Evolutionary conservation across 208 protist species (phyloP).

Genomic region (Acanthamoeba sp.): DNA sequence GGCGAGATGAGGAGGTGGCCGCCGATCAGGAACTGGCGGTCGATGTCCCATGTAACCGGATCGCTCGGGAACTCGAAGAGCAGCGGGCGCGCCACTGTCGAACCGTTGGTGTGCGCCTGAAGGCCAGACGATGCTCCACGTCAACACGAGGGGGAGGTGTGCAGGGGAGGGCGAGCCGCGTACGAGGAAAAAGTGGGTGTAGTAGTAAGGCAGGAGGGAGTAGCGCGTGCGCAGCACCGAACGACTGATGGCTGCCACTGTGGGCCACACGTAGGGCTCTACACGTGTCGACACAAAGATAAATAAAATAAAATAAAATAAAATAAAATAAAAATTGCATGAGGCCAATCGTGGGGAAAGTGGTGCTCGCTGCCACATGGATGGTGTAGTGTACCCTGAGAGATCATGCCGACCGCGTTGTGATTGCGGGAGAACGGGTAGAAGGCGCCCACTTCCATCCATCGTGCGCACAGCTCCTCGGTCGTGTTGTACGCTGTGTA

Average conservation of each 20-base stretch:
- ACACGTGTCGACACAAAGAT: not conserved
- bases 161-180: no score
- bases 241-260: conserved; percentile 77
- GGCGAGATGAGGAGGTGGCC: conserved; percentile 74
- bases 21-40: conserved; percentile 90
- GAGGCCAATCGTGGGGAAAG: not conserved
- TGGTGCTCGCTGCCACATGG: not conserved
- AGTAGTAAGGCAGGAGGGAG: conserved; percentile 90
- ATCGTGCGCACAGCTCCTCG: conserved; percentile 92
- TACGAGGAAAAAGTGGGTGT: conserved; percentile 84
- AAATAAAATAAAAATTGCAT: no score
- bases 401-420: conserved; percentile 83
- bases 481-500: conserved; percentile 85
- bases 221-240: conserved; percentile 83
- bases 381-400: conserved; percentile 11
- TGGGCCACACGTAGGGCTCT: conserved; percentile 83
- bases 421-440: conserved; percentile 94
- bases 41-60: conserved; percentile 77
- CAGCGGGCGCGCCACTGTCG: conserved; percentile 86
- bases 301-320: no score
- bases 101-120: conserved; percentile 89
- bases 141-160: conserved; percentile 75
- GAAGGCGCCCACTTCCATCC: conserved; percentile 92
- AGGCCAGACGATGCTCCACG: conserved; percentile 91
- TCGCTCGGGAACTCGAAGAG: conserved; percentile 91